These are phyloP conservation scores for Prunus salicina DNA, from an alignment of 306 rosid species.

Conservation along the genomic window DNA sequence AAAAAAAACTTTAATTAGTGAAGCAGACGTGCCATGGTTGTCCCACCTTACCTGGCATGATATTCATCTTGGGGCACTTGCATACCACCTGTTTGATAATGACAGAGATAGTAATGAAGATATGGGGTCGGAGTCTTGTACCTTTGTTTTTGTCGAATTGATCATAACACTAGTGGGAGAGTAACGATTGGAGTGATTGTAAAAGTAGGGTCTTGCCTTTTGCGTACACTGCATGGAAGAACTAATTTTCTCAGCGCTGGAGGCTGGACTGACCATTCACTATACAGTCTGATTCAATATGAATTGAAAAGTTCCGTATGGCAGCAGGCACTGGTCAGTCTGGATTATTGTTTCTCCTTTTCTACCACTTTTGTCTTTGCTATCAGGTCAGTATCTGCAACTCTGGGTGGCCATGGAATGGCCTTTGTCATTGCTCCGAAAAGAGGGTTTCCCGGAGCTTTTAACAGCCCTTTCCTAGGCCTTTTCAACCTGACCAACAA, in stretches of 20 bases:
- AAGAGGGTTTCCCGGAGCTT: not conserved
- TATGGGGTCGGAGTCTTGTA: not conserved
- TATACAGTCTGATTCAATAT: not conserved
- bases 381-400: slow-evolving; percentile 29
- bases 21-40: not conserved
- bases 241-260: not conserved
- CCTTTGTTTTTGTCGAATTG: not conserved
- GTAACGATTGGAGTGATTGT: not conserved
- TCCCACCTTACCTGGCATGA: not conserved
- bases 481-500: not conserved
- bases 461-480: not conserved
- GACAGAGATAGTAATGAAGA: not conserved
- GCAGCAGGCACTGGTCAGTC: not conserved
- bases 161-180: not conserved
- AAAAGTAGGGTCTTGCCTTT: not conserved
- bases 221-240: not conserved
- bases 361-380: slow-evolving; percentile 62
- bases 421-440: slow-evolving; percentile 3
- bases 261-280: not conserved
- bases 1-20: no score
- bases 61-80: not conserved
- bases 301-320: not conserved
- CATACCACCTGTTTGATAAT: not conserved
- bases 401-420: slow-evolving; percentile 30
- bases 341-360: slow-evolving; percentile 34